These are phyloP conservation scores for Cladosporium sp. DNA, from an alignment of 2,329 filamentous ascomycete species.

Conservation along the genomic window DNA sequence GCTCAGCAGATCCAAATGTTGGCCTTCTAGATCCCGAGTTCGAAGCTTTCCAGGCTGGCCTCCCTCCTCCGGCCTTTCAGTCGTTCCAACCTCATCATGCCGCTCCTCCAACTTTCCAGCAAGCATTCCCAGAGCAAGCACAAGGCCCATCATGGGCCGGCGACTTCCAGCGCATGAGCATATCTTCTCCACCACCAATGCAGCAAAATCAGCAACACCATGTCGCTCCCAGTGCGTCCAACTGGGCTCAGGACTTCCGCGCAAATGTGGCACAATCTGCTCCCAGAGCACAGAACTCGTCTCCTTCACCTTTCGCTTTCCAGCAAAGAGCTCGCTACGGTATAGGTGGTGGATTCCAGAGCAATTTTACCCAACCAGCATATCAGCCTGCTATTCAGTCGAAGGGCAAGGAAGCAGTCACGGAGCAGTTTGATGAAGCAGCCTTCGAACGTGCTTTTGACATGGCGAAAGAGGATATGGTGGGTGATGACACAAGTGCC, in stretches of 20 bases:
- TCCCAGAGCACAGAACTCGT: constrained; percentile 30
- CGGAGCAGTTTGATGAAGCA: constrained; percentile 53
- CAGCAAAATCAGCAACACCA: constrained; percentile 49
- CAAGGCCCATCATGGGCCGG: constrained; percentile 47
- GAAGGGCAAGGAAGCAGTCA: constrained; percentile 37
- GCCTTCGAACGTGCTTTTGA: constrained; percentile 59
- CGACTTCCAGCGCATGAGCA: constrained; percentile 51
- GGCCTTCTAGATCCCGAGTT: constrained; percentile 66
- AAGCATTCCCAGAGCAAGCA: constrained; percentile 5
- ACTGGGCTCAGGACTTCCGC: constrained; percentile 64
- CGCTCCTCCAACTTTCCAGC: constrained; percentile 24
- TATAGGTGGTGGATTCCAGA: constrained; percentile 30
- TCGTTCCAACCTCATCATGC: constrained; percentile 34
- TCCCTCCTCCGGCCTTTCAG: constrained; percentile 41
- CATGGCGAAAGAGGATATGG: constrained; percentile 45
- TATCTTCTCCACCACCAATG: constrained; percentile 44
- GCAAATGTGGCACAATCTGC: constrained; percentile 41
- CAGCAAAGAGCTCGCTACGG: constrained; percentile 35
- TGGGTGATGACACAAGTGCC: constrained; percentile 15
- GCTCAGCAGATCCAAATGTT: constrained; percentile 57
- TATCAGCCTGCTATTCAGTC: constrained; percentile 23
- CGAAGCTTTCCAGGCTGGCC: constrained; percentile 64
- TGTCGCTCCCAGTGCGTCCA: constrained; percentile 32
- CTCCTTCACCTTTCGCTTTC: constrained; percentile 33
- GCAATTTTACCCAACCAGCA: constrained; percentile 29